Percentiles rank a stretch among this genome's conserved stretches.
phyloP scores from a whole-genome alignment of 257 asterid genomes.

The Rhazya stricta region DNA sequence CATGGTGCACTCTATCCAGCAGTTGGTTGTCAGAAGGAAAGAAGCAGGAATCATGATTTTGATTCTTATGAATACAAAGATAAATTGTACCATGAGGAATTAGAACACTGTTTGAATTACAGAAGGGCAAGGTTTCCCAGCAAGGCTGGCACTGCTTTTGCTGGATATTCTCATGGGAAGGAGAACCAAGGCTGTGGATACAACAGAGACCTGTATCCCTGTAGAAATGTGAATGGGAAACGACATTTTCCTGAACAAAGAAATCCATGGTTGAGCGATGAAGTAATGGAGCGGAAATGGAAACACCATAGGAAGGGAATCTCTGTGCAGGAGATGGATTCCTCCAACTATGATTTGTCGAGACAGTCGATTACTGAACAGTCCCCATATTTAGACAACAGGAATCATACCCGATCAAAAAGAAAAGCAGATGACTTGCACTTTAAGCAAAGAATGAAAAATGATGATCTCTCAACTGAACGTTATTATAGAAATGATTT shows the following conservation, averaged over 20 bases:
- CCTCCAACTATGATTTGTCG: slow-evolving; percentile 14
- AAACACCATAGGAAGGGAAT: slow-evolving; percentile 26
- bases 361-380: slow-evolving; percentile 24
- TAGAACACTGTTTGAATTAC: slow-evolving; percentile 20
- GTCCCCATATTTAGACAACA: slow-evolving; percentile 17
- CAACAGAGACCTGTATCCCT: slow-evolving; percentile 23
- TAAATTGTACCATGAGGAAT: slow-evolving; percentile 15
- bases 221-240: slow-evolving; percentile 19
- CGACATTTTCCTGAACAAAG: slow-evolving; percentile 20
- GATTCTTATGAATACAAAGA: slow-evolving; percentile 23
- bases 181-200: slow-evolving; percentile 22
- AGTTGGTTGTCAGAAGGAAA: slow-evolving; percentile 20
- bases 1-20: slow-evolving; percentile 22
- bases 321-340: slow-evolving; percentile 23
- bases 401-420: slow-evolving; percentile 22
- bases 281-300: slow-evolving; percentile 21
- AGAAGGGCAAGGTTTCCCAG: slow-evolving; percentile 24
- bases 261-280: slow-evolving; percentile 22
- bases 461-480: slow-evolving; percentile 23
- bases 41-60: slow-evolving; percentile 15
- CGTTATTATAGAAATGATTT: slow-evolving; percentile 18
- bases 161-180: slow-evolving; percentile 25
- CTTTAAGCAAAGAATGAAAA: slow-evolving; percentile 25
- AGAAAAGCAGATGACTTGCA: slow-evolving; percentile 25
- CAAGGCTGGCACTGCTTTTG: slow-evolving; percentile 17